phyloP scores from a whole-genome alignment of 306 rosid species.

The Lathyrus tuberosus region DNA sequence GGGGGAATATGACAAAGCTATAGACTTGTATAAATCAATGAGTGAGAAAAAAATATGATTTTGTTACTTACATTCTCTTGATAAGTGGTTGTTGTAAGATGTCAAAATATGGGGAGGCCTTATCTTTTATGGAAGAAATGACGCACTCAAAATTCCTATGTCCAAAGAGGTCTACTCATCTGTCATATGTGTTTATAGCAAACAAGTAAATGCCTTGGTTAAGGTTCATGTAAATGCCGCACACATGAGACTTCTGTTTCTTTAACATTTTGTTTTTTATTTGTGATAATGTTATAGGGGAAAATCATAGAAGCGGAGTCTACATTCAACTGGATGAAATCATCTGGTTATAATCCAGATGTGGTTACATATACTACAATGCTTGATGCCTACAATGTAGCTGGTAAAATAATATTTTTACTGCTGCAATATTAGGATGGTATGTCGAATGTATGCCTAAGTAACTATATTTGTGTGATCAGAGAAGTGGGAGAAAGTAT shows the following conservation, averaged over 20 bases:
- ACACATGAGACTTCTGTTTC: conserved; percentile 22
- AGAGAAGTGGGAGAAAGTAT: conserved; percentile 86
- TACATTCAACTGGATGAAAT: conserved; percentile 69
- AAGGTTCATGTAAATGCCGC: conserved; percentile 32
- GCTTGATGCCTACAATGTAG: conserved; percentile 71
- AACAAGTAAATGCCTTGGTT: conserved; percentile 60
- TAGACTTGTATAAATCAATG: conserved; percentile 69
- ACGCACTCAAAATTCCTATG: conserved; percentile 63
- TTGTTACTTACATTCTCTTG: conserved; percentile 81
- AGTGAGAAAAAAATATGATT: conserved; percentile 66
- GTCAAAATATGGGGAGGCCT: conserved; percentile 79
- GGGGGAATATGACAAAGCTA: conserved; percentile 79
- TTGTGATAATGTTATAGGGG: conserved; percentile 58
- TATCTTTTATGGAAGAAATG: conserved; percentile 69
- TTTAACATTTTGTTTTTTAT: conserved; percentile 16
- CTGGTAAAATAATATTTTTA: conserved; percentile 54
- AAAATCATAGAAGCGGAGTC: conserved; percentile 72
- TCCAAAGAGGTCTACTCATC: conserved; percentile 84
- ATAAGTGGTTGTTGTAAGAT: conserved; percentile 90
- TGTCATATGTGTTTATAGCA: conserved; percentile 75
- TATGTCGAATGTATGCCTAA: conserved; percentile 24
- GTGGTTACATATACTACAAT: conserved; percentile 80
- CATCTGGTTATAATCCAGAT: conserved; percentile 69
- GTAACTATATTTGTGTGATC: conserved; percentile 38
- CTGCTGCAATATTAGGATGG: conserved; percentile 34